Evolutionary conservation across 1,139 yeast genomes (phyloP).

Genomic region (Zygosaccharomyces pseudobailii): DNA sequence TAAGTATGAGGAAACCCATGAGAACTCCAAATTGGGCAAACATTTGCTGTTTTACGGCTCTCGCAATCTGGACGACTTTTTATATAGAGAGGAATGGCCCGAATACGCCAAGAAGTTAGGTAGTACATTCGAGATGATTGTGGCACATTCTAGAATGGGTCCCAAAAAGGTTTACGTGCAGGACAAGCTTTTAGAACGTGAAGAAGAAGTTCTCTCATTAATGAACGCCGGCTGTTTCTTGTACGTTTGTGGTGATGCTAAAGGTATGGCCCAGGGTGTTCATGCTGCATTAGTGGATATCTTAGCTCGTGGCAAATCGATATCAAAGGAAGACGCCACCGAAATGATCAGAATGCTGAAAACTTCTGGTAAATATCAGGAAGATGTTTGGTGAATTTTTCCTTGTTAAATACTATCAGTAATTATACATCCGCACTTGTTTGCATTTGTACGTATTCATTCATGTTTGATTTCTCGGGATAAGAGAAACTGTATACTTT

Average conservation of each 20-base stretch:
- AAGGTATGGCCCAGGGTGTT: conserved; percentile 96
- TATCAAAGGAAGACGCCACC: conserved; percentile 64
- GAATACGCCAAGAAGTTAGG: conserved; percentile 61
- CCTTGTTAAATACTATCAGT: background rate
- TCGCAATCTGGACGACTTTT: conserved; percentile 71
- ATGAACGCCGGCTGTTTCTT: conserved; percentile 75
- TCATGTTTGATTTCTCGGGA: background rate
- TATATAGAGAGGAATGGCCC: conserved; percentile 85
- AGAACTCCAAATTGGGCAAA: conserved; percentile 55
- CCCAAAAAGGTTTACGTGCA: conserved; percentile 80
- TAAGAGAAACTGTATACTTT: background rate
- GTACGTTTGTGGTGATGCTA: conserved; percentile 97
- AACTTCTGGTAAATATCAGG: conserved; percentile 86
- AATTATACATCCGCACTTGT: background rate
- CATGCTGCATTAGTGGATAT: conserved; percentile 65
- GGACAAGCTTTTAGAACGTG: conserved; percentile 60
- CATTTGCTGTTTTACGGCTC: conserved; percentile 82
- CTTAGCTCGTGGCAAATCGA: conserved; percentile 46
- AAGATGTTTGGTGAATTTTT: conserved; percentile 80
- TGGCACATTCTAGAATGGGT: conserved; percentile 83
- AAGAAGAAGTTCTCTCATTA: conserved; percentile 51
- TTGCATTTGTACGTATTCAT: background rate
- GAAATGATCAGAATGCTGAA: conserved; percentile 77
- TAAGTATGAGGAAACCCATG: conserved; percentile 42
- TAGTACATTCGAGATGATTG: conserved; percentile 60